phyloP scores from a whole-genome alignment of 2,329 filamentous ascomycete species.

The Byssothecium circinans region DNA sequence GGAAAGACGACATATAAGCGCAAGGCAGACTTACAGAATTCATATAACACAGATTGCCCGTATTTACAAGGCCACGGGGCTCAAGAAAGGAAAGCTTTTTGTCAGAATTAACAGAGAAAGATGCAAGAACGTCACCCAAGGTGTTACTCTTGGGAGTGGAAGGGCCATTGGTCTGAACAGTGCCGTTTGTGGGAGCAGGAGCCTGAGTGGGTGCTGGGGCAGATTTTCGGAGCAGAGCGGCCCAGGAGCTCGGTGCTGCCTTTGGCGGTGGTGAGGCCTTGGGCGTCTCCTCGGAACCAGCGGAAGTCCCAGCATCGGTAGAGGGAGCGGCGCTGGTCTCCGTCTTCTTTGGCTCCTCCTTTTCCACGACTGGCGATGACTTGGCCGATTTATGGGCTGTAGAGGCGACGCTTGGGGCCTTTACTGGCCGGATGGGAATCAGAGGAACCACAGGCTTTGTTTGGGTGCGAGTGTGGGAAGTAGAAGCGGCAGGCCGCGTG shows the following conservation, averaged over 20 bases:
- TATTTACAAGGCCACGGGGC: constrained; percentile 91
- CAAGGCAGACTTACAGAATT: constrained; percentile 76
- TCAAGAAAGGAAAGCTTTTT: constrained; percentile 80
- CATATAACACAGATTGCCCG: constrained; percentile 99
- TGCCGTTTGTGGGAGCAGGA: constrained; percentile 29
- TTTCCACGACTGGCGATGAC: constrained; percentile 23
- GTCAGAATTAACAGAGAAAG: constrained; percentile 67
- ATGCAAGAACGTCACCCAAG: constrained; percentile 74
- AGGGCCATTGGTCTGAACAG: constrained; percentile 44
- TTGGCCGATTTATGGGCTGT: constrained; percentile 41
- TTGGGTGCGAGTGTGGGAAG: constrained; percentile 45
- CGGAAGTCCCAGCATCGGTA: constrained; percentile 13
- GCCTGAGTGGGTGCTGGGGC: constrained; percentile 37
- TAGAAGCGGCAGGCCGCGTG: constrained; percentile 34
- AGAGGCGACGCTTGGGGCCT: constrained; percentile 36
- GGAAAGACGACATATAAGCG: not conserved
- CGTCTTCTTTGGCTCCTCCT: constrained; percentile 17
- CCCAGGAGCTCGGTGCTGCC: constrained; percentile 65
- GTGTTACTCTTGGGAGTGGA: constrained; percentile 59
- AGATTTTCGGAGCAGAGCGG: constrained; percentile 64
- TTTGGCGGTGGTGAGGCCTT: constrained; percentile 49
- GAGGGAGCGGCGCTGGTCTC: constrained; percentile 10
- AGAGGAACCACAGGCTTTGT: constrained; percentile 56
- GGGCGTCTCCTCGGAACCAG: constrained; percentile 36
- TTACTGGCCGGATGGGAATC: constrained; percentile 51